Evolutionary conservation across 2,329 filamentous ascomycete genomes (phyloP), one percentile per base, ranked within the genome.

Genomic region (Aspergillus pseudoterreus): DNA sequence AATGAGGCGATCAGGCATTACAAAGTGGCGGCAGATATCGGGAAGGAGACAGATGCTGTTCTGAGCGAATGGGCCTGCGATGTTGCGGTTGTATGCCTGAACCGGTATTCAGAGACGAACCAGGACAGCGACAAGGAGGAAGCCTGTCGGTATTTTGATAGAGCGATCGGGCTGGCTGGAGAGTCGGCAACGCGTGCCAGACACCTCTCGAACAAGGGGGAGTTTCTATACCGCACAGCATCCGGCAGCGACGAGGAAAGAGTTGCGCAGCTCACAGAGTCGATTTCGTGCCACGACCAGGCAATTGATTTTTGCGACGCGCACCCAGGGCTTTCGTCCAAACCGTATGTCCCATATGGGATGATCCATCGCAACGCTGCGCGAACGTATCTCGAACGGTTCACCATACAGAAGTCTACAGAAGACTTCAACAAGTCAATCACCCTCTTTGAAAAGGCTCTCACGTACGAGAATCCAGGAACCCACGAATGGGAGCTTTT

Each of bases 351-450:
- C 17, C 47, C 47, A 6, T 50, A 44, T 17, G 41, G 30, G 8
- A 50, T 45, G 32, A 50, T 50, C 17, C 42, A 50, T 21, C 47
- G 47, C 47, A 50, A 50, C 27, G 41, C 32, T 33, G 47, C 39
- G 17, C 15, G 42, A 19, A 19, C 47, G 9, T 38, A 50, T 27
- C 19, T 24, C n/a, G 41, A 15, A 5, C 17, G 32, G 6, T 50
- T 38, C 15, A 10, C 14, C 17, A 6, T 44, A 17, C 12, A 30
- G 6, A 50, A 50, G 14, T 2, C 11, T 1, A 6, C 41, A 1
- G 22, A 15, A 8, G 47, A 50, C 24, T 32, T 27, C 6, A 32
- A 50, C 12, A 50, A 44, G 35, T 24, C 30, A 5, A n/a, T 15
- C 17, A 27, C n/a, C 14, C 32, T 50, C 22, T 35, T 44, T 6